Evolutionary conservation across 2,329 filamentous ascomycete species (phyloP).

Genomic region (Mycocentrospora acerina): DNA sequence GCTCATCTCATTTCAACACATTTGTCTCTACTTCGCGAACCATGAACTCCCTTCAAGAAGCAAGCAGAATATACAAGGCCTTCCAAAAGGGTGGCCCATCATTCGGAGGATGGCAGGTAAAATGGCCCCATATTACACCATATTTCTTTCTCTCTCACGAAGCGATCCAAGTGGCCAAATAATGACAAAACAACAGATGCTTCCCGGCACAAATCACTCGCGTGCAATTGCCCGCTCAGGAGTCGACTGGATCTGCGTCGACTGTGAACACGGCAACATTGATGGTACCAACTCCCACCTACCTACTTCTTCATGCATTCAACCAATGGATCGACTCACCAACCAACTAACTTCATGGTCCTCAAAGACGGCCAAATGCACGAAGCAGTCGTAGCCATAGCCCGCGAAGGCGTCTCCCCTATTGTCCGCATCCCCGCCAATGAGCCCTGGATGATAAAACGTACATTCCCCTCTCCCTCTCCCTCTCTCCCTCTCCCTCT

Average conservation of each 20-base stretch:
- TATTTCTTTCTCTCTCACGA: too few species aligned
- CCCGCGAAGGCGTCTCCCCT: constrained; percentile 46
- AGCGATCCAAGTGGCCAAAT: too few species aligned
- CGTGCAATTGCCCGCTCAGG: constrained; percentile 55
- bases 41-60: constrained; percentile 53
- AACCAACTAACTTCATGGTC: constrained; percentile 9
- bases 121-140: too few species aligned
- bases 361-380: constrained; percentile 54
- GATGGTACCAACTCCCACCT: constrained; percentile 50
- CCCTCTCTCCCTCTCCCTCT: neutral
- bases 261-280: constrained; percentile 60
- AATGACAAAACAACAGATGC: constrained; percentile 36
- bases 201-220: constrained; percentile 57
- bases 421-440: constrained; percentile 56
- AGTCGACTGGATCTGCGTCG: constrained; percentile 58
- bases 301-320: too few species aligned
- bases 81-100: constrained; percentile 52
- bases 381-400: constrained; percentile 55
- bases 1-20: too few species aligned
- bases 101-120: constrained; percentile 61
- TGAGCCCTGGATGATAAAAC: constrained; percentile 64
- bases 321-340: too few species aligned
- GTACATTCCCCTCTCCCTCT: constrained; percentile 34
- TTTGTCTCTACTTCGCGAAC: constrained; percentile 9
- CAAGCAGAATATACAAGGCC: constrained; percentile 55